Conservation (phyloP, 1,284 basidiomycete species). For the Cerioporus squamosus region DNA sequence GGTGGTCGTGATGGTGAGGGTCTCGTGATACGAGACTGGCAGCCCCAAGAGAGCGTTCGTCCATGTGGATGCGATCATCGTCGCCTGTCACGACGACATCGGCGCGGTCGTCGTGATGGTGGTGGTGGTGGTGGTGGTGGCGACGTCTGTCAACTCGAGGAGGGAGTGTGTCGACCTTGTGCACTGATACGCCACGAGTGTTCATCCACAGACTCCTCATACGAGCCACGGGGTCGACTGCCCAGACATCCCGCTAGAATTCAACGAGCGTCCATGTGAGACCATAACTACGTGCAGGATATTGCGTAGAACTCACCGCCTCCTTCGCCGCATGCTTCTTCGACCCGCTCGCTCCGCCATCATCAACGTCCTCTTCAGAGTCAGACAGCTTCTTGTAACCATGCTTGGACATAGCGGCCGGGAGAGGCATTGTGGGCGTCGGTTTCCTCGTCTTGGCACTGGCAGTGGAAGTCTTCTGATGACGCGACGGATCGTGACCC, state of each 20-base stretch:
- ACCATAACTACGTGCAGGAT: neutral
- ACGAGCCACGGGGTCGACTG: conserved; percentile 25
- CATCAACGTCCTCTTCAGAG: neutral
- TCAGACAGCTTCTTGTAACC: conserved; percentile 19
- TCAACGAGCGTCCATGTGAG: neutral
- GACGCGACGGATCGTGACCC: neutral
- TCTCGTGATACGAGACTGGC: too few species aligned
- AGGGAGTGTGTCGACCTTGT: conserved; percentile 4
- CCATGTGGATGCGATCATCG: conserved; percentile 25
- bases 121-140: conserved; percentile 27
- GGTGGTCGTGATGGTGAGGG: too few species aligned
- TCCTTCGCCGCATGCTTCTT: conserved; percentile 15
- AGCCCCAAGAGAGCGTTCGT: too few species aligned
- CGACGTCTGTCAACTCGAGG: conserved; percentile 15
- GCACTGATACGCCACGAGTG: conserved; percentile 2
- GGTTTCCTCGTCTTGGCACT: neutral
- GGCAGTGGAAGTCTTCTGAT: neutral
- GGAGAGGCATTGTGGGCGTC: conserved; percentile 28
- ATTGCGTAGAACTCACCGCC: neutral
- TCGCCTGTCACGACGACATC: conserved; percentile 30
- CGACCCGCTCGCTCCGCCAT: neutral
- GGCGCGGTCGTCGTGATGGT: too few species aligned
- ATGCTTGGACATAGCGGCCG: conserved; percentile 17
- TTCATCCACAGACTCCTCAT: conserved; percentile 29
- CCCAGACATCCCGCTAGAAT: conserved; percentile 21